These are phyloP conservation scores for Alternaria panax DNA, from an alignment of 2,329 filamentous ascomycete species.

Conservation along the genomic window DNA sequence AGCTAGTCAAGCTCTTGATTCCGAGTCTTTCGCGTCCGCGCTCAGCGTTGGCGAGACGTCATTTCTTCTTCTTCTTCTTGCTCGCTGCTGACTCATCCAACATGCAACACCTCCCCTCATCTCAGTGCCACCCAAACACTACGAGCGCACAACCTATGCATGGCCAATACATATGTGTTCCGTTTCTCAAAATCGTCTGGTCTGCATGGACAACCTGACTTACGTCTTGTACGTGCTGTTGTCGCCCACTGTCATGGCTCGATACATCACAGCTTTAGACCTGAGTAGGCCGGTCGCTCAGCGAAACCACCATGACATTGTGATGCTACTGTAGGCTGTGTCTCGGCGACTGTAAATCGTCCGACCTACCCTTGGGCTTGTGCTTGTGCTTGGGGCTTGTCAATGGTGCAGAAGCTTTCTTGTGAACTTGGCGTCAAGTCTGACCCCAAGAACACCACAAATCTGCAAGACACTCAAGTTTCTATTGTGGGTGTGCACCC, in stretches of 20 bases:
- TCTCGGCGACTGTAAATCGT: not conserved
- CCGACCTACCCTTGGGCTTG: not conserved
- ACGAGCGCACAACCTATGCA: not conserved
- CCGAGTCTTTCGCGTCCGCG: not conserved
- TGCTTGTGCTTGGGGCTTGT: not conserved
- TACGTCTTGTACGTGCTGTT: not conserved
- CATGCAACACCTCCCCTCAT: not conserved
- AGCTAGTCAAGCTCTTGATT: not conserved
- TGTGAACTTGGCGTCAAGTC: not conserved
- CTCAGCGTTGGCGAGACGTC: constrained; percentile 2
- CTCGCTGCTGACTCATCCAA: constrained; percentile 6
- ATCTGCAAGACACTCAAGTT: not conserved
- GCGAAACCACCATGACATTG: not conserved
- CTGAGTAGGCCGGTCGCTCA: not conserved
- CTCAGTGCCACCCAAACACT: not conserved
- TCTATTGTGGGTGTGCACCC: not conserved
- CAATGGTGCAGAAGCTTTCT: not conserved
- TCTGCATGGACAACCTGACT: not conserved
- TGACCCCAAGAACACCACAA: not conserved
- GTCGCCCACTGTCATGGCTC: not conserved
- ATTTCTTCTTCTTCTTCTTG: constrained; percentile 6
- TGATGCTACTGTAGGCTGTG: not conserved
- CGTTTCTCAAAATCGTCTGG: not conserved
- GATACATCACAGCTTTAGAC: not conserved
- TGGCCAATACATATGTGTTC: not conserved